Evolutionary conservation across 169 alveolate species (phyloP), one percentile per base, ranked within the genome.

Genomic region (Plasmodium sp.): DNA sequence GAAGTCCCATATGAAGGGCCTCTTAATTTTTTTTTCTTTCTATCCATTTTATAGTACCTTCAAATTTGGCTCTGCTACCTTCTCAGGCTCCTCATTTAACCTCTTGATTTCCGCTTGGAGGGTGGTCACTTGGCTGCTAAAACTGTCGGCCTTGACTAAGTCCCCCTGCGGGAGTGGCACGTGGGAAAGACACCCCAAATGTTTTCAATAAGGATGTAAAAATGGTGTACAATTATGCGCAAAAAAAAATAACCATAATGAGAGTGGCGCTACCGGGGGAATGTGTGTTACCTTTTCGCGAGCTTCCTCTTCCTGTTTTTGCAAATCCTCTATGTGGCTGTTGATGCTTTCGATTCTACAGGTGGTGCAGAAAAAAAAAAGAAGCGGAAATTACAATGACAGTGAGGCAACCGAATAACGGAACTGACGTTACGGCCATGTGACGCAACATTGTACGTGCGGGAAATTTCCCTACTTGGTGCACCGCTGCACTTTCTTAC

Each of bases 231-330:
- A 34, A 71, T 41, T 14, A 12, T 18, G 51, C 48, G 22, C 58
- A 48, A 16, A 48, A 48, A 48, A 48, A 48, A 48, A 48, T 84
- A 71, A 27, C 72, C 18, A 45, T 16, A n/a, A 45, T 33, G 43
- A 22, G 22, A 43, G 16, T 22, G 41, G 36, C 27, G n/a, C n/a
- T 14, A 74, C 48, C 7, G 73, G 51, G 36, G 27, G n/a, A n/a
- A 74, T 4, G 36, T 41, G 45, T 48, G 77, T 80, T 54, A 83
- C 97, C 95, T 95, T 96, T 48, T 84, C 83, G 16, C 96, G 96
- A 3, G 97, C 96, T 51, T 94, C 96, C 54, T 96, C 96, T 36
- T 92, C 95, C 74, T 94, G 94, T 84, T 96, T 94, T 36, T 94
- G 80, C 22, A 96, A 84, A 72, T 93, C 95, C 41, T 93, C 94